Evolutionary conservation across 495 filamentous ascomycete genomes (phyloP), one percentile per base, ranked within the genome.

Genomic region (Aspergillus sparsus): DNA sequence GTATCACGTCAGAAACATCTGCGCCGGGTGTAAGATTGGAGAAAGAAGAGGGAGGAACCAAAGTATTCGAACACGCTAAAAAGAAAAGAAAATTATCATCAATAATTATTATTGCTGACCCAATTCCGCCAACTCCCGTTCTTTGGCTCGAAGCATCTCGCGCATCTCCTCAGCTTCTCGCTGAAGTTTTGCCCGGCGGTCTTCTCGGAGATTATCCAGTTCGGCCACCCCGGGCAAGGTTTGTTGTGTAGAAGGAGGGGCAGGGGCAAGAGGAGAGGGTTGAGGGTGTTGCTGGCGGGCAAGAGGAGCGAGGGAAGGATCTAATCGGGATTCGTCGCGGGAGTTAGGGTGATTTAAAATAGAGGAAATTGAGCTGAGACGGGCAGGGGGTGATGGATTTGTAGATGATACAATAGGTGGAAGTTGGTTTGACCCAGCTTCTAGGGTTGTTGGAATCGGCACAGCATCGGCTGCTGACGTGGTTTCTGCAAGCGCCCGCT

Each of bases 131-230:
- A 95, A 71, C 58, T 95, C 91, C 53, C 86, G 81, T 71, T 96
- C 90, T 68, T 91, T 93, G 21, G 84, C 85, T 16, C 83, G 80
- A 37, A 97, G 74, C 67, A 87, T 76, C 66, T 89, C 85, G 34
- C 89, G 82, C 83, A 95, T 93, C 57, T 80, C 77, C 67, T 93
- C 88, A 0, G 87, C 83, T 72, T 97, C 91, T 3, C 85, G 79
- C 67, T 88, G 82, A 53, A 95, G 74, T 60, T 85, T 79, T 18
- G 83, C 84, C 34, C 88, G 80, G 52, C 85, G 80, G 53, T 90
- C 88, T 8, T 82, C 77, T 52, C 83, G 82, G n/a, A 74, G 68
- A 39, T 73, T 75, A 13, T 88, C 87, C 27, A 78, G 68, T 6
- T 85, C 80, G 10, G 72, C 77, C 13, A 80, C 67, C 55, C 76